Evolutionary conservation across 2,329 filamentous ascomycete species (phyloP), one percentile per base, ranked within the genome.

Genomic region (Cytospora schulzeri): DNA sequence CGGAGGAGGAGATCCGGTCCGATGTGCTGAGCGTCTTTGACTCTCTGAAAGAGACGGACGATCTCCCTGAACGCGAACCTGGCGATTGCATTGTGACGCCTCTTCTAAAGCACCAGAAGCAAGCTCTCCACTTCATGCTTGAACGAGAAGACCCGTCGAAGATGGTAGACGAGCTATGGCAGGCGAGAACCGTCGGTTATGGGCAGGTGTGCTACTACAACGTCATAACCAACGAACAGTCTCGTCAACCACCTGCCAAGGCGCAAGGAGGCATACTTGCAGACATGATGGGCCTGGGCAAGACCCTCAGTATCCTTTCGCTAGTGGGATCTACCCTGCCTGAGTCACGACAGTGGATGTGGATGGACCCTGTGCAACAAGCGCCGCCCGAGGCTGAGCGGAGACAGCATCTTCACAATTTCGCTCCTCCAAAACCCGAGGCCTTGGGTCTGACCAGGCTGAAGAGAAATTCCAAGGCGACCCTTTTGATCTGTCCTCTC

Each of bases 11-110:
- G 76, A 90, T 97, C 65, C 89, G 90, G 12, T 88, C 87, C 68
- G 93, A 97, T 64, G 90, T 97, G 26, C 85, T 92, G 75, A 88
- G 87, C 51, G 91, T 98, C 73, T 97, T 99, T 71, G 93, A 97
- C 77, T 90, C 89, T 9, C 85, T 97, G 48, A 85, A 88, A 29
- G 88, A 88, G 70, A 88, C 84, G 12, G 90, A 96, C 63, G 87
- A 92, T 66, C 79, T 98, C 8, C 90, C 91, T 0, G 85, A 89
- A 68, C 87, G 89, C 78, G 88, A 94, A 4, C 84, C 91, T 0
- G 82, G 86, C 60, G 68, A 78, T 2, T 76, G 79, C 8, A 83
- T 95, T 60, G 82, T 83, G 63, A 93, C 89, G 0, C 81, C 86
- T 31, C 79, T 98, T 22, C 86, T 97, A 51, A 83, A 84, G 64